These are phyloP conservation scores for Malassezia japonica DNA, from an alignment of 1,284 basidiomycete genomes.

Conservation along the genomic window DNA sequence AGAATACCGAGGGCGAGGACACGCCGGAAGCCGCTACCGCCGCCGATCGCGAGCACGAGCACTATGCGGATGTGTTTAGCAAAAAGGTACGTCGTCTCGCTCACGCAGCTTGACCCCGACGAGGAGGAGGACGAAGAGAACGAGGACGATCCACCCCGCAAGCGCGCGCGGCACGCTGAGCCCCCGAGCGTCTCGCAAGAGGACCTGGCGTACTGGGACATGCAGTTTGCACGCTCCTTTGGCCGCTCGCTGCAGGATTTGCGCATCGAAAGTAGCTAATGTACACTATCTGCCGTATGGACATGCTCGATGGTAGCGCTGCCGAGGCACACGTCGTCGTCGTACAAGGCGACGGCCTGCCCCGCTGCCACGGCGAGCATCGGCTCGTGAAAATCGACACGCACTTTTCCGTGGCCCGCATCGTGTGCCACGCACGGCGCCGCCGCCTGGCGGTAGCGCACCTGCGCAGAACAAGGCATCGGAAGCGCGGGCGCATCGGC, in stretches of 20 bases:
- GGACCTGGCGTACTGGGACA: slow-evolving; percentile 10
- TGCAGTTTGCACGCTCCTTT: slow-evolving; percentile 8
- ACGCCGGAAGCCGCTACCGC: background rate
- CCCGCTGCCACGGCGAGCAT: slow-evolving; percentile 67
- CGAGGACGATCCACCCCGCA: slow-evolving; percentile 1
- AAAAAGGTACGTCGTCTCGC: background rate
- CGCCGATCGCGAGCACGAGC: background rate
- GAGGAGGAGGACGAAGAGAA: slow-evolving; percentile 5
- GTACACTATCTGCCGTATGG: slow-evolving; percentile 6
- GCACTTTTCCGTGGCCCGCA: slow-evolving; percentile 11
- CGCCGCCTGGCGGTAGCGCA: slow-evolving; percentile 62
- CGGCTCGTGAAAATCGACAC: slow-evolving; percentile 54
- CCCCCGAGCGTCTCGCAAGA: background rate
- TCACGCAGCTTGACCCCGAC: slow-evolving; percentile 4
- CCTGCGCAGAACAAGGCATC: slow-evolving; percentile 59
- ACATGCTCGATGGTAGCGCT: slow-evolving; percentile 59
- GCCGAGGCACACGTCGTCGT: slow-evolving; percentile 69
- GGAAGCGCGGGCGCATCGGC: slow-evolving; percentile 46
- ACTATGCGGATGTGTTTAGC: slow-evolving; percentile 5
- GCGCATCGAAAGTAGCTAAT: background rate
- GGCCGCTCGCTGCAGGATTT: slow-evolving; percentile 3
- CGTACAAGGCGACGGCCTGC: slow-evolving; percentile 67
- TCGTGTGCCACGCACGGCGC: slow-evolving; percentile 53
- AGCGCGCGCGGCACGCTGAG: slow-evolving; percentile 3
- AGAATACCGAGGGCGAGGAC: too few relatives aligned